Evolutionary conservation across 768 basidiomycete species (phyloP).

Genomic region (Trametes cubensis): DNA sequence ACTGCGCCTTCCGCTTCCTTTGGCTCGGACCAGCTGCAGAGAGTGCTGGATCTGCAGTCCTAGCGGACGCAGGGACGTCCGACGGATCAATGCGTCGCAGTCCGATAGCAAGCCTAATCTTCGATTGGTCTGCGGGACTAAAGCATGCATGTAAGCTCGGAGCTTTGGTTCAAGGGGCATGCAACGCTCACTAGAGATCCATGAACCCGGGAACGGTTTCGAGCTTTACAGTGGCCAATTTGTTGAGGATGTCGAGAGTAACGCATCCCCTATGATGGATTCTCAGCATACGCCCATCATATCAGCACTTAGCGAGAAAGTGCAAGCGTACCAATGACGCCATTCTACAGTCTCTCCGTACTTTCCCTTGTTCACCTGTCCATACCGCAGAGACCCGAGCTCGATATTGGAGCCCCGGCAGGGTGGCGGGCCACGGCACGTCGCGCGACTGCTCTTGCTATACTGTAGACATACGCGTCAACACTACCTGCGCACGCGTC

Average conservation of each 20-base stretch:
- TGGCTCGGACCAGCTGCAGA: constrained; percentile 34
- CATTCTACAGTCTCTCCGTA: constrained; percentile 71
- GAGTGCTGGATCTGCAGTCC: constrained; percentile 17
- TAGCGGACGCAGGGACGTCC: constrained; percentile 57
- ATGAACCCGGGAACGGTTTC: constrained; percentile 53
- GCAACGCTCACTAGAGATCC: constrained; percentile 49
- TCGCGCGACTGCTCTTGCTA: constrained; percentile 67
- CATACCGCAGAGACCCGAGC: constrained; percentile 69
- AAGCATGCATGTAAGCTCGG: constrained; percentile 1
- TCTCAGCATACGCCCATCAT: not conserved
- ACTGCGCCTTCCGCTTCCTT: constrained; percentile 49
- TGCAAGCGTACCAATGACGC: constrained; percentile 66
- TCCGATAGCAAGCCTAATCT: constrained; percentile 61
- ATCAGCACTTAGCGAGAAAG: constrained; percentile 4
- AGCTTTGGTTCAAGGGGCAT: too few species aligned
- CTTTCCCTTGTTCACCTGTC: constrained; percentile 45
- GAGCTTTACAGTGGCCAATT: constrained; percentile 48
- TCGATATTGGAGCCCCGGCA: constrained; percentile 59
- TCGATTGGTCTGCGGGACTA: constrained; percentile 64
- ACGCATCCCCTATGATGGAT: constrained; percentile 64
- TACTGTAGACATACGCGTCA: constrained; percentile 48
- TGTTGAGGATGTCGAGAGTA: constrained; percentile 54
- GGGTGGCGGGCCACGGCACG: constrained; percentile 64
- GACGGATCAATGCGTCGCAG: constrained; percentile 54
- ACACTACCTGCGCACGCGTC: not conserved